Evolutionary conservation across 495 filamentous ascomycete genomes (phyloP), one percentile per base, ranked within the genome.

Genomic region (Xylaria scruposa): DNA sequence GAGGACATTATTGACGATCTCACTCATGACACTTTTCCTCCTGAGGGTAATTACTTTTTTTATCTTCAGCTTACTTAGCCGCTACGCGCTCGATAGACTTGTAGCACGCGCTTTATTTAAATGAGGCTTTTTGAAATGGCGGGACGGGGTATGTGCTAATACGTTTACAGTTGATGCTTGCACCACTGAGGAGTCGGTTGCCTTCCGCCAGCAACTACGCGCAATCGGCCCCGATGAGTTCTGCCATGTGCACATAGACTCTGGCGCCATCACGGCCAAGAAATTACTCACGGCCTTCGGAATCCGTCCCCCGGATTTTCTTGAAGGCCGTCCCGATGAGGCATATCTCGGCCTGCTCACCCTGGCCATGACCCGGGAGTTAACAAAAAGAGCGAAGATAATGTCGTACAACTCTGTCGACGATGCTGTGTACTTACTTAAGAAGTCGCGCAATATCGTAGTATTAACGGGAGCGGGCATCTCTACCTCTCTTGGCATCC

Each of bases 401-500:
- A 81, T 86, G 17, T 85, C 92, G 74, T 94, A 93, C 81, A 98
- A 97, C 81, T 90, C 91, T 7, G 83, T 98, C 56, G 92, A 97
- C 67, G 95, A 98, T 81, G 97, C 93, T 4, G 94, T 95, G 9
- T 78, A 85, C 10, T 83, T 99, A 19, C 85, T 99, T 9, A 86
- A 90, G 72, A 86, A 88, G 75, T 88, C 91, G 12, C 86, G 89
- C 71, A 97, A 97, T 77, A 94, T 98, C 77, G 90, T 99, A 71
- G 93, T 99, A 47, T 86, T 99, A 56, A 98, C 96, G 8, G 96
- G 96, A 72, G 96, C 96, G 29, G 96, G 96, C 51, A 97, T 98
- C 63, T 94, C 92, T 44, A 95, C 93, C 21, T 93, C 91, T 31
- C 89, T 94, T n/a, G 93, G 93, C 47, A 95, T 97, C 65, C 94